phyloP scores from a whole-genome alignment of 495 filamentous ascomycete species.

The Aspergillus ostianus region DNA sequence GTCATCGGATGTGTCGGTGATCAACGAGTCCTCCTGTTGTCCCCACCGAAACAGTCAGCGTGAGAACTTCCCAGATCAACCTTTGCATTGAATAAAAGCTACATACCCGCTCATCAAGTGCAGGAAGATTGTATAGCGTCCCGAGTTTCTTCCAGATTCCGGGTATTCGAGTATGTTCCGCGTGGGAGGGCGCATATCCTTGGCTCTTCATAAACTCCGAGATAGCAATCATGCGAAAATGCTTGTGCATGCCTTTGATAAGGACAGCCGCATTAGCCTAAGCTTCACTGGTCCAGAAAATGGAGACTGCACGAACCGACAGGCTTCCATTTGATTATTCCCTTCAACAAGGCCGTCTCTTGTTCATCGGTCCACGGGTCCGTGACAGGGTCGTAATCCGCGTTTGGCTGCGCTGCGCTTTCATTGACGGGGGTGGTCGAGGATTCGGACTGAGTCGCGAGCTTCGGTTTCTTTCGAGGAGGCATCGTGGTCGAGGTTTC shows the following conservation, averaged over 20 bases:
- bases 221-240: slow-evolving; percentile 92
- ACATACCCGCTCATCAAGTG: slow-evolving; percentile 77
- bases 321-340: slow-evolving; percentile 87
- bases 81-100: not conserved
- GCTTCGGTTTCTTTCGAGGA: slow-evolving; percentile 63
- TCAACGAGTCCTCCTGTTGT: slow-evolving; percentile 48
- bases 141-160: slow-evolving; percentile 89
- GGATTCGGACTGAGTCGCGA: slow-evolving; percentile 41
- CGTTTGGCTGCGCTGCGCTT: slow-evolving; percentile 30
- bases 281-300: not conserved
- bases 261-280: slow-evolving; percentile 8
- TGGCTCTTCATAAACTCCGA: slow-evolving; percentile 82
- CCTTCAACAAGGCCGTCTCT: slow-evolving; percentile 86
- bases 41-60: not conserved
- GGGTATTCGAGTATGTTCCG: slow-evolving; percentile 79
- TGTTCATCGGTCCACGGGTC: slow-evolving; percentile 96
- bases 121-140: slow-evolving; percentile 81
- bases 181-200: slow-evolving; percentile 65
- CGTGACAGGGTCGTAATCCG: slow-evolving; percentile 48
- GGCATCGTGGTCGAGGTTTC: slow-evolving; percentile 54
- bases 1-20: slow-evolving; percentile 60
- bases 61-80: not conserved
- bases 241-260: slow-evolving; percentile 83
- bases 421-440: slow-evolving; percentile 37
- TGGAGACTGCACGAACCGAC: slow-evolving; percentile 59